Evolutionary conservation across 768 basidiomycete genomes (phyloP), one percentile per base, ranked within the genome.

Genomic region (Hericium alpestre): DNA sequence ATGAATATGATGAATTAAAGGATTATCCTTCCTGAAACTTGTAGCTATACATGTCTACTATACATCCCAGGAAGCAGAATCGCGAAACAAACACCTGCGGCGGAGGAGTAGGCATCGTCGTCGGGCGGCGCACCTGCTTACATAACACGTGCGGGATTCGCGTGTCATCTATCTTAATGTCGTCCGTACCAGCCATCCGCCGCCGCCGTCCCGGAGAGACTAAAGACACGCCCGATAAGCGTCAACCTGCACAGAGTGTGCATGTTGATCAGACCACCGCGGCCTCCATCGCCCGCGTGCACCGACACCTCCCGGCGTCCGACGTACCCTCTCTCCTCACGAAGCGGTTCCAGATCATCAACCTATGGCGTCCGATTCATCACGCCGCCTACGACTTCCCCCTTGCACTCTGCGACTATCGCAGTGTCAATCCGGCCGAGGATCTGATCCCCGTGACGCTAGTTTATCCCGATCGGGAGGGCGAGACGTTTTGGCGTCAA

Each of bases 281-380:
- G 1, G 71, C 76, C 4, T 70, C 76, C 25, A 62, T 67, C n/a
- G 72, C 71, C 8, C 72, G 76, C 4, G 78, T 80, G 13, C 66
- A 70, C 38, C 71, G 70, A 37, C 76, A 79, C 60, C 70, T 76
- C 13, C 74, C 77, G 0, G 56, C 66, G 2, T 66, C 63, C 50
- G 76, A 79, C 41, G 76, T 69, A 0, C 59, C 65, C 38, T 59
- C 61, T 47, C 62, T 78, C 53, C 70, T 78, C 38, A 65, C 71
- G 58, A 65, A 69, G 20, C n/a, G n/a, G n/a, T n/a, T n/a, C n/a
- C n/a, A n/a, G n/a, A n/a, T n/a, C n/a, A n/a, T n/a, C n/a, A n/a
- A 79, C 65, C 65, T 81, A 56, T 81, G 80, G 80, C 72, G 79
- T 20, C 79, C 79, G 0, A 77, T 80, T 61, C 62, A 68, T 16